A percentile compares a stretch with the other conserved stretches of the same genome.
Evolutionary conservation across 169 alveolate genomes (phyloP).

Genomic region (Babesia ovis): DNA sequence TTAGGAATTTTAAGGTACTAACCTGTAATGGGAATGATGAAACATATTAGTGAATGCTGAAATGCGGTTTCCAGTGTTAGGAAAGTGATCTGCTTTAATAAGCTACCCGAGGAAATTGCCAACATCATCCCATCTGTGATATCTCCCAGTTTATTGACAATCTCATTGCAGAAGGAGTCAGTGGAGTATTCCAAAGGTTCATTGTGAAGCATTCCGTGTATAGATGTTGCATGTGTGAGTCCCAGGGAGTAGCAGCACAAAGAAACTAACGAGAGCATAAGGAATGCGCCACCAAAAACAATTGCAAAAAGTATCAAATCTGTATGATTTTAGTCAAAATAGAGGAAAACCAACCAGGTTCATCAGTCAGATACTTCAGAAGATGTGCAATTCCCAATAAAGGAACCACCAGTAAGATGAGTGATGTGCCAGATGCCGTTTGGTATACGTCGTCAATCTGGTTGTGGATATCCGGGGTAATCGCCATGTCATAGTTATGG

Average conservation of each 20-base stretch:
- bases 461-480: conserved; percentile 43
- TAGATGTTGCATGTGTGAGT: conserved; percentile 14
- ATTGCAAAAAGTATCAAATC: conserved; percentile 15
- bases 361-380: conserved; percentile 2
- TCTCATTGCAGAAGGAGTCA: conserved; percentile 19
- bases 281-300: conserved; percentile 32
- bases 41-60: conserved; percentile 34
- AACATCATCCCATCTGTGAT: conserved; percentile 44
- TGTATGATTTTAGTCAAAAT: not conserved
- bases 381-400: conserved; percentile 1
- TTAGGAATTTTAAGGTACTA: not conserved
- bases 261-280: conserved; percentile 35
- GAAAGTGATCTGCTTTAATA: conserved; percentile 43
- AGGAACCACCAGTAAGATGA: conserved; percentile 54
- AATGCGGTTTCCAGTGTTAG: conserved; percentile 61
- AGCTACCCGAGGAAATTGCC: conserved; percentile 6
- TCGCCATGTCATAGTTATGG: conserved; percentile 42
- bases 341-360: conserved; percentile 17
- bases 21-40: conserved; percentile 47
- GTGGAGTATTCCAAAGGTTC: conserved; percentile 24
- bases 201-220: conserved; percentile 11
- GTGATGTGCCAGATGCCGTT: conserved; percentile 59
- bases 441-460: conserved; percentile 43
- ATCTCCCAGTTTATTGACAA: conserved; percentile 39
- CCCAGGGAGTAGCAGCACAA: conserved; percentile 52